These are phyloP conservation scores for Dictyostelium intermedium DNA, from an alignment of 78 protist genomes.

Conservation along the genomic window DNA sequence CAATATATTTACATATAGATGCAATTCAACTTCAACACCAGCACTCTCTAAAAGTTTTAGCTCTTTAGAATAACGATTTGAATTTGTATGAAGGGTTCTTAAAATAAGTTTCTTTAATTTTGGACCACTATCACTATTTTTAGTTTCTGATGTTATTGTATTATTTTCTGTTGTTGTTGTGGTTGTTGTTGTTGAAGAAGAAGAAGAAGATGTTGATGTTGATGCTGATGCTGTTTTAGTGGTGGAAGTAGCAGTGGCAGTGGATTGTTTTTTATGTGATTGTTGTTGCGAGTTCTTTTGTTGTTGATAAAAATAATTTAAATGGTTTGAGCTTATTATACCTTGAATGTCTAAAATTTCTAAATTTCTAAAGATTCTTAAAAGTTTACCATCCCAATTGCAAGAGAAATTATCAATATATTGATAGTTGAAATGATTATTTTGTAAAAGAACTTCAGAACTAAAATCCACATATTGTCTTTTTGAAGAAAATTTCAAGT, in stretches of 20 bases:
- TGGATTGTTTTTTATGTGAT: not conserved
- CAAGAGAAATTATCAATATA: not conserved
- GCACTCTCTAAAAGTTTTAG: not conserved
- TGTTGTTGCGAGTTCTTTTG: not conserved
- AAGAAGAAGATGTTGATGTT: not conserved
- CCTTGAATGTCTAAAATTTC: not conserved
- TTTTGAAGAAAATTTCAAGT: not conserved
- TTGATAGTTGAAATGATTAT: not conserved
- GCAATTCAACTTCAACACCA: not conserved
- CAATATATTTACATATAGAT: not conserved
- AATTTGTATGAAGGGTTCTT: not conserved
- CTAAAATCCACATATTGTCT: not conserved
- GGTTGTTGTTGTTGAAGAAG: no score
- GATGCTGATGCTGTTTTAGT: not conserved
- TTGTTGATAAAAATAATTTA: not conserved
- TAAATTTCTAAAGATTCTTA: not conserved
- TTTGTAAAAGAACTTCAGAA: not conserved
- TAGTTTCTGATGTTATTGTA: not conserved
- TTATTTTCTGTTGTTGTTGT: no score
- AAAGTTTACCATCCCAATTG: not conserved
- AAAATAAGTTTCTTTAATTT: not conserved
- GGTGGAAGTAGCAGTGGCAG: not conserved
- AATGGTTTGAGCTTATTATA: not conserved
- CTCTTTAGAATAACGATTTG: not conserved
- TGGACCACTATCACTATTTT: not conserved